Percentiles rank a stretch among this genome's conserved stretches.
These are phyloP conservation scores for Sambucus nigra DNA, from an alignment of 129 eudicot genomes.

Conservation along the genomic window DNA sequence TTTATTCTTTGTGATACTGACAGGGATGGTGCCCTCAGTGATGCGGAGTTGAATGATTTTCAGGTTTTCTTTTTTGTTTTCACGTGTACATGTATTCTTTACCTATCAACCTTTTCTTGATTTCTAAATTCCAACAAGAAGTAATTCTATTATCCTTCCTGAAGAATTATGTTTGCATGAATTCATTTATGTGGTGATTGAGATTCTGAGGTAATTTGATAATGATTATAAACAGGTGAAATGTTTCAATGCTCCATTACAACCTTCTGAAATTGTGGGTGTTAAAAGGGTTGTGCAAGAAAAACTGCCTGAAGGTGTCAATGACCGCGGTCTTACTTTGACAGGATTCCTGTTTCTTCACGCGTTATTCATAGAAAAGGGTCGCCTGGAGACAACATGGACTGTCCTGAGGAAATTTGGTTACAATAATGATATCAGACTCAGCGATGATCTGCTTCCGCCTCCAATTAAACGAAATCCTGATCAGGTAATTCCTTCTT, in stretches of 20 bases:
- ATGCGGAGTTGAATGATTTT: slow-evolving; percentile 91
- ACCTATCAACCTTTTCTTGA: background rate
- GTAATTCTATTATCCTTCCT: background rate
- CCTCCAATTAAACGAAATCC: slow-evolving; percentile 65
- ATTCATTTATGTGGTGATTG: background rate
- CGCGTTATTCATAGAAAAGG: slow-evolving; percentile 88
- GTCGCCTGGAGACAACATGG: slow-evolving; percentile 94
- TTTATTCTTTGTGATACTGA: slow-evolving; percentile 89
- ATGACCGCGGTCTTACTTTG: slow-evolving; percentile 78
- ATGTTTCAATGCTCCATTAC: slow-evolving; percentile 96
- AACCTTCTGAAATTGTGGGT: slow-evolving; percentile 82
- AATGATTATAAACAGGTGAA: slow-evolving; percentile 50
- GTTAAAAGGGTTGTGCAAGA: slow-evolving; percentile 96
- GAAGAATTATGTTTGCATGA: background rate
- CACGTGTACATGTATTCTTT: background rate
- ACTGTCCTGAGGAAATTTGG: slow-evolving; percentile 89
- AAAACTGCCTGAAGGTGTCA: slow-evolving; percentile 80
- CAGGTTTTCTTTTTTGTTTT: slow-evolving; percentile 45
- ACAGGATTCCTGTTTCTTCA: slow-evolving; percentile 88
- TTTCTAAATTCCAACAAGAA: background rate
- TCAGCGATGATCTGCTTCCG: slow-evolving; percentile 56
- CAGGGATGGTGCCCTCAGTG: slow-evolving; percentile 92
- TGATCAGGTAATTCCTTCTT: slow-evolving; percentile 59
- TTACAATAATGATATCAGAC: slow-evolving; percentile 83
- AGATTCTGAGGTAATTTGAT: slow-evolving; percentile 7